Evolutionary conservation across 1,284 basidiomycete species (phyloP).

Genomic region (Naganishia sp.): DNA sequence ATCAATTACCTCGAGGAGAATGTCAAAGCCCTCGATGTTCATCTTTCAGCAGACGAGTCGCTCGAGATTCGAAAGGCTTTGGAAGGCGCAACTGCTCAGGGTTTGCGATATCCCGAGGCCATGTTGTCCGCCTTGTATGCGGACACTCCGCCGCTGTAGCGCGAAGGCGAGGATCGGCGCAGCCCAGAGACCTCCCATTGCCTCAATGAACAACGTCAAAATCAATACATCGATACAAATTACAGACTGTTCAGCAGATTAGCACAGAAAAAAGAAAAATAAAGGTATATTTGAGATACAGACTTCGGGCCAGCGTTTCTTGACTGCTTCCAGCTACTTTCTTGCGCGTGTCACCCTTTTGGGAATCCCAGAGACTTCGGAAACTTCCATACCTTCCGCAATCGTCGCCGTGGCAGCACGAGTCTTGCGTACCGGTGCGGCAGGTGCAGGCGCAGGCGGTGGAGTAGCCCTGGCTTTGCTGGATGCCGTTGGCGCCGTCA

Average conservation of each 20-base stretch:
- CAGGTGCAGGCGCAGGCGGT: not conserved
- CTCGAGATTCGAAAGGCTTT: slow-evolving; percentile 52
- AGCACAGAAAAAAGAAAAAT: no score
- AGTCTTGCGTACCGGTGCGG: slow-evolving; percentile 5
- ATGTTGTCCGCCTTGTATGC: slow-evolving; percentile 24
- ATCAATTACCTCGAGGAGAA: slow-evolving; percentile 57
- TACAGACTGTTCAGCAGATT: no score
- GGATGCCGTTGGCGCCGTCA: slow-evolving; percentile 16
- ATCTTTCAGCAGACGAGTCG: slow-evolving; percentile 54
- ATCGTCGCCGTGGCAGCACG: slow-evolving; percentile 3
- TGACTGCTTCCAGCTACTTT: slow-evolving; percentile 1
- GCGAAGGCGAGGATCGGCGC: not conserved
- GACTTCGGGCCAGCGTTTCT: no score
- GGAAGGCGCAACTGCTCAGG: slow-evolving; percentile 45
- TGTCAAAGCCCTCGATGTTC: slow-evolving; percentile 50
- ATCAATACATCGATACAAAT: no score
- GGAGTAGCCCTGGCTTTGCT: slow-evolving; percentile 19
- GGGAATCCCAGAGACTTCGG: slow-evolving; percentile 10
- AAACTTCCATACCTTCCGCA: not conserved
- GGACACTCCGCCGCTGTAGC: slow-evolving; percentile 19
- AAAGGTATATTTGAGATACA: no score
- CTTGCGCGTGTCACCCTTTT: slow-evolving; percentile 22
- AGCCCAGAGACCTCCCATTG: no score
- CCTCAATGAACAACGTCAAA: no score
- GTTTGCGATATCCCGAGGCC: slow-evolving; percentile 28